Evolutionary conservation across 2,329 filamentous ascomycete species (phyloP), one percentile per base, ranked within the genome.

Genomic region (Aspergillus jensenii): DNA sequence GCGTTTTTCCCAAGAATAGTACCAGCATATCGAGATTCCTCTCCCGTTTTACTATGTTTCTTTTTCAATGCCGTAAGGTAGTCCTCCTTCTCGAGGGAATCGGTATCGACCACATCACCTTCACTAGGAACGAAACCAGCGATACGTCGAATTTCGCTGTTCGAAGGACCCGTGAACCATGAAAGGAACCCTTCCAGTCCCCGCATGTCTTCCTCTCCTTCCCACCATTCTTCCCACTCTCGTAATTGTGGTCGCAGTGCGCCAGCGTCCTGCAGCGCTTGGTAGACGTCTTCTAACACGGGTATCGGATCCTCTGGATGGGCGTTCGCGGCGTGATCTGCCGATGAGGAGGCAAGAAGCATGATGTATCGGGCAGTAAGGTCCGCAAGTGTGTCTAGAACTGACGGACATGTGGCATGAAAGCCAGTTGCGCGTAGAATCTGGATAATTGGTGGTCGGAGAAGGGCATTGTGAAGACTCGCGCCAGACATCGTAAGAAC

Each of bases 371-470:
- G 87, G 44, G 88, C 90, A 0, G 91, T 88, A 7, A 98, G 82
- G 74, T 97, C 92, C 14, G 91, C 90, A n/a, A 97, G 75, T 9
- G 90, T 88, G 76, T 98, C 93, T 57, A 97, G 81, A 6, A 96
- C 92, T 3, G 89, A 88, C 2, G 91, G 88, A 55, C 87, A 87
- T 51, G 91, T 90, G 43, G 88, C 83, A 73, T 96, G 90, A 78
- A 96, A 98, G 71, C 93, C 93, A 23, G 91, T 89, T 31, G 93
- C 91, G 70, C 93, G 91, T 52, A 98, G 86, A 68, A 96, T 93
- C 76, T 97, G 92, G 58, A 98, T 86, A 60, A 97, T 86, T 48
- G 88, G 88, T 2, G 93, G 93, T 43, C 92, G 91, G 57, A 98
- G 83, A 62, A 96, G 87, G 60, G 90, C 88, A 75, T 91, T 88